phyloP scores from a whole-genome alignment of 2,329 filamentous ascomycete species.

The Magnaporthiopsis rhizophila region DNA sequence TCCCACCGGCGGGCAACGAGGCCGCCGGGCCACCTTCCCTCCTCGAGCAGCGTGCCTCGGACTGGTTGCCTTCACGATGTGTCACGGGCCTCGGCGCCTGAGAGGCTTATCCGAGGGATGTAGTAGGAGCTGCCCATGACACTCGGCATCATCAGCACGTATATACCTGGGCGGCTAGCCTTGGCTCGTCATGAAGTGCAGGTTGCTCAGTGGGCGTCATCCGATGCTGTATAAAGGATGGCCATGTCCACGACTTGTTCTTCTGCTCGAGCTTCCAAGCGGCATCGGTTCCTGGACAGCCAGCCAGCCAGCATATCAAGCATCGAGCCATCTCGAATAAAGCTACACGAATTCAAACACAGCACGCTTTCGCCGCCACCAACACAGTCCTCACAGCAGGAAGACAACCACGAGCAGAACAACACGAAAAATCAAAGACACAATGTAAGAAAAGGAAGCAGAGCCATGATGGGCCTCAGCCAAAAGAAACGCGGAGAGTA shows the following conservation, averaged over 20 bases:
- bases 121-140: background rate
- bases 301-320: background rate
- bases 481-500: background rate
- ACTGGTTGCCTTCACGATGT: background rate
- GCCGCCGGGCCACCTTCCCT: background rate
- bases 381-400: background rate
- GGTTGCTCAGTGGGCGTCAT: too few species aligned
- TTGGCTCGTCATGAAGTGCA: background rate
- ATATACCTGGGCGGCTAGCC: too few species aligned
- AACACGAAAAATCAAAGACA: background rate
- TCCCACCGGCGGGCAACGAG: background rate
- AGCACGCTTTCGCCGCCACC: too few species aligned
- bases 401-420: too few species aligned
- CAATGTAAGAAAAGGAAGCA: background rate
- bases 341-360: background rate
- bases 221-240: background rate
- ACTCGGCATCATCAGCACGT: background rate
- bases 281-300: background rate
- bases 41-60: background rate
- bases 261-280: background rate
- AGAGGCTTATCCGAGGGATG: too few species aligned
- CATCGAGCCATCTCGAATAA: background rate
- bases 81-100: background rate
- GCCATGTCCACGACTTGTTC: background rate
- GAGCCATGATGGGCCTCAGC: background rate